Percentiles rank a stretch among this genome's conserved stretches.
These are phyloP conservation scores for Colletotrichum cordylinicola DNA, from an alignment of 2,329 filamentous ascomycete genomes.

Conservation along the genomic window DNA sequence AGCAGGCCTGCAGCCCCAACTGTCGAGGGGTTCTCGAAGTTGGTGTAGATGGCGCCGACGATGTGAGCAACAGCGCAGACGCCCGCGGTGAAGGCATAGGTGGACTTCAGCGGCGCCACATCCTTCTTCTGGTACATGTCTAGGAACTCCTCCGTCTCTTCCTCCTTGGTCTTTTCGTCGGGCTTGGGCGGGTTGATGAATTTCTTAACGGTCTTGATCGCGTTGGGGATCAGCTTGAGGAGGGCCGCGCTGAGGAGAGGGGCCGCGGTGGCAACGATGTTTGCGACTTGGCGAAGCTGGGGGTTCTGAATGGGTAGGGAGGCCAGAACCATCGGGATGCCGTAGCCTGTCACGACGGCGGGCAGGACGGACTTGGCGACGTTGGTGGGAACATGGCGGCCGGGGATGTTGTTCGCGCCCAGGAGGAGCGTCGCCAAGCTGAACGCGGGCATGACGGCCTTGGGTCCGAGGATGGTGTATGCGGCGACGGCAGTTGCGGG, in stretches of 20 bases:
- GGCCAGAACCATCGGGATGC: background rate
- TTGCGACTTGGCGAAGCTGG: background rate
- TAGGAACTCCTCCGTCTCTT: background rate
- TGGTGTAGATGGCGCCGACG: background rate
- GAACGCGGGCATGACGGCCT: background rate
- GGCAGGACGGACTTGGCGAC: background rate
- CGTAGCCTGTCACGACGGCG: background rate
- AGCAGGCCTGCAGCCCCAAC: background rate
- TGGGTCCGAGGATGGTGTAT: background rate
- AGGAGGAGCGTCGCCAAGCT: background rate
- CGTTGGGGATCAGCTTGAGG: background rate
- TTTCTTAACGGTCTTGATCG: background rate
- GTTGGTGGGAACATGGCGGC: background rate
- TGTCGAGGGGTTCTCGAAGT: background rate
- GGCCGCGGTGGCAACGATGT: background rate
- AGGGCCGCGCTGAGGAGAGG: background rate
- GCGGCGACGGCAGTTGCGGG: background rate
- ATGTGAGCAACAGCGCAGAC: background rate
- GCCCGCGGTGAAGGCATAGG: background rate
- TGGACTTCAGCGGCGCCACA: background rate
- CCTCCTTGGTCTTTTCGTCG: background rate
- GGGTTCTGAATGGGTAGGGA: background rate
- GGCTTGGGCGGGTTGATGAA: background rate
- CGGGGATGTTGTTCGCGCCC: background rate
- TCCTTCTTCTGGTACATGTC: slow-evolving; percentile 6